phyloP scores from a whole-genome alignment of 192 early-diverging fungal genomes.

The Linnemannia exigua region DNA sequence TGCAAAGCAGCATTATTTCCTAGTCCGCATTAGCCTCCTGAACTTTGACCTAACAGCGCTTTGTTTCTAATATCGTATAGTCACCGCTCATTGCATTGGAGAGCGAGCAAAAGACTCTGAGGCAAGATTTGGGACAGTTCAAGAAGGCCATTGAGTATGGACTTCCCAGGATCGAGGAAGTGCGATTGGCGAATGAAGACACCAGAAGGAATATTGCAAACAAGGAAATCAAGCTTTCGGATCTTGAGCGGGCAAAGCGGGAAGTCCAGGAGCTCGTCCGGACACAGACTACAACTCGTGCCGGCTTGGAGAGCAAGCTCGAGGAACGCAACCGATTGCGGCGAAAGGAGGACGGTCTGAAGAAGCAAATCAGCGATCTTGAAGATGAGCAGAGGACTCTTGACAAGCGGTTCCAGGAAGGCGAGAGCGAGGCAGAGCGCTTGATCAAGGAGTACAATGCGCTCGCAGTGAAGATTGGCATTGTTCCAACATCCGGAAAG shows the following conservation, averaged over 20 bases:
- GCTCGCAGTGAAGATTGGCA: slow-evolving; percentile 40
- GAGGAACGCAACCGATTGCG: slow-evolving; percentile 40
- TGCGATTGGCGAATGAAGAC: slow-evolving; percentile 34
- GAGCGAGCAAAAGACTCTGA: slow-evolving; percentile 56
- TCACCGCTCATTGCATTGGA: slow-evolving; percentile 65
- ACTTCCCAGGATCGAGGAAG: slow-evolving; percentile 34
- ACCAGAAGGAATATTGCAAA: slow-evolving; percentile 3
- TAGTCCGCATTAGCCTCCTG: not conserved
- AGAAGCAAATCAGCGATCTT: slow-evolving; percentile 20
- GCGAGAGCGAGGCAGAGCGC: slow-evolving; percentile 33
- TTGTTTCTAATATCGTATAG: slow-evolving; percentile 39
- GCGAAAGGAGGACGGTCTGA: slow-evolving; percentile 33
- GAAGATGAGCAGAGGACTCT: slow-evolving; percentile 26
- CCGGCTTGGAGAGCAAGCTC: slow-evolving; percentile 36
- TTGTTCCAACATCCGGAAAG: slow-evolving; percentile 38
- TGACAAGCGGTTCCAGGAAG: slow-evolving; percentile 25
- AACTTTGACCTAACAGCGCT: not conserved
- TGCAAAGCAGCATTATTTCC: not conserved
- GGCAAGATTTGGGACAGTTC: slow-evolving; percentile 67
- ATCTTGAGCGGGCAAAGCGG: slow-evolving; percentile 28
- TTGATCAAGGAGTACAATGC: slow-evolving; percentile 41
- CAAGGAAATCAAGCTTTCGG: slow-evolving; percentile 16
- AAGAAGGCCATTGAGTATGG: slow-evolving; percentile 38
- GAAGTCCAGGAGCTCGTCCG: slow-evolving; percentile 40
- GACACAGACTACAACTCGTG: slow-evolving; percentile 42